Evolutionary conservation across 1,284 basidiomycete genomes (phyloP).

Genomic region (Porogramme epimiltina): DNA sequence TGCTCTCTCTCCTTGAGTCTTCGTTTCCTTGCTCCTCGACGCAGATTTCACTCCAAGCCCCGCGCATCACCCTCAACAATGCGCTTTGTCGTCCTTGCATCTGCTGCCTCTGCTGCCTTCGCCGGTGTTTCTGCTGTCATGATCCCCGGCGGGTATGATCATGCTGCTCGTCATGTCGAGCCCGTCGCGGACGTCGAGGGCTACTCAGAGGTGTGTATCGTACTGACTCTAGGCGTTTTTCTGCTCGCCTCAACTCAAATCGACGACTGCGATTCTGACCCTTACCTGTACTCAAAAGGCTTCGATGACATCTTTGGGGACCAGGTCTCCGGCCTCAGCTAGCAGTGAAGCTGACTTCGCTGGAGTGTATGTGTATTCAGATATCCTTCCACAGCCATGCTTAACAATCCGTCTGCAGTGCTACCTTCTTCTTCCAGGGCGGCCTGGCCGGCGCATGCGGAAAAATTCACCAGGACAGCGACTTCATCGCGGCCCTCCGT

Average conservation of each 20-base stretch:
- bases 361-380: slow-evolving; percentile 39
- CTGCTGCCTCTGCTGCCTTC: slow-evolving; percentile 50
- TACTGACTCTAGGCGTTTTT: not conserved
- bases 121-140: slow-evolving; percentile 46
- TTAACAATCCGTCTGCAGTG: slow-evolving; percentile 13
- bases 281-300: slow-evolving; percentile 16
- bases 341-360: slow-evolving; percentile 25
- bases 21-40: slow-evolving; percentile 28
- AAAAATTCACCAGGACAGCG: slow-evolving; percentile 61
- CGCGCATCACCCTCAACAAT: slow-evolving; percentile 40
- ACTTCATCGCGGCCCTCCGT: slow-evolving; percentile 72
- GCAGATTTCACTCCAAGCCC: slow-evolving; percentile 10
- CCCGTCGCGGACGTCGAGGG: slow-evolving; percentile 45
- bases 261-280: slow-evolving; percentile 10
- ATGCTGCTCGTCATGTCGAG: slow-evolving; percentile 34
- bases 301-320: slow-evolving; percentile 10
- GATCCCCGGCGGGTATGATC: slow-evolving; percentile 37
- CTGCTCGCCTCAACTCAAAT: slow-evolving; percentile 2
- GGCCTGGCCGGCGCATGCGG: slow-evolving; percentile 79
- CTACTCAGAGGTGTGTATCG: slow-evolving; percentile 34
- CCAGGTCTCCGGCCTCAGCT: slow-evolving; percentile 19
- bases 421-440: slow-evolving; percentile 53
- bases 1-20: slow-evolving; percentile 19
- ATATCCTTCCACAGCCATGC: too few species aligned
- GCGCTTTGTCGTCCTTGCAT: slow-evolving; percentile 44